phyloP scores from a whole-genome alignment of 257 asterid genomes.

The Thymus quinquecostatus region DNA sequence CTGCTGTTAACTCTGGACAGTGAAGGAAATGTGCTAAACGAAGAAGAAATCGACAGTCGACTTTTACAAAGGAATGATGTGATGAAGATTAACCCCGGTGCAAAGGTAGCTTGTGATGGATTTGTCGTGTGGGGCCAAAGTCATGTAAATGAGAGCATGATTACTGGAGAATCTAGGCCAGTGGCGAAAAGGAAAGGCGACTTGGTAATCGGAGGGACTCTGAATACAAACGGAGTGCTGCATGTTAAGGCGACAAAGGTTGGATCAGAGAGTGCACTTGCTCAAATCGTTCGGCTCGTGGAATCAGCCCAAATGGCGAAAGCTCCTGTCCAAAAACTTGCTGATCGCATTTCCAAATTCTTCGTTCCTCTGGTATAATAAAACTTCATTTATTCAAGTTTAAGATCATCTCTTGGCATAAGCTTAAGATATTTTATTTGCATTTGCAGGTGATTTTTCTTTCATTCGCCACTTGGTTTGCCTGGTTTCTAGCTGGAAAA shows the following conservation, averaged over 20 bases:
- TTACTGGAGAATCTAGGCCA: slow-evolving; percentile 75
- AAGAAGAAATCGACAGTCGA: slow-evolving; percentile 71
- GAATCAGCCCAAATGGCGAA: slow-evolving; percentile 76
- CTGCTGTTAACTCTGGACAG: slow-evolving; percentile 47
- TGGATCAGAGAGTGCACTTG: slow-evolving; percentile 76
- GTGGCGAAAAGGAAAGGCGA: slow-evolving; percentile 64
- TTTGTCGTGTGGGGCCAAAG: slow-evolving; percentile 69
- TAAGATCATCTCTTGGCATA: not conserved
- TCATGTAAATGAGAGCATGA: slow-evolving; percentile 68
- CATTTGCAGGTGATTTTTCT: slow-evolving; percentile 57
- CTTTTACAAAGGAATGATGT: slow-evolving; percentile 66
- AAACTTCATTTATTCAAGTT: slow-evolving; percentile 17
- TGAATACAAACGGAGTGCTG: slow-evolving; percentile 65
- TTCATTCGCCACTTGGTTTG: slow-evolving; percentile 62
- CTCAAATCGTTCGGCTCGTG: slow-evolving; percentile 67
- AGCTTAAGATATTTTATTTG: slow-evolving; percentile 15
- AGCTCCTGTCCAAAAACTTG: slow-evolving; percentile 68
- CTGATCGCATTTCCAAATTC: slow-evolving; percentile 63
- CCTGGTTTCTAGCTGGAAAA: slow-evolving; percentile 75
- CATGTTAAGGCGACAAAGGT: slow-evolving; percentile 65
- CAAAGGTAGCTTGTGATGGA: slow-evolving; percentile 78
- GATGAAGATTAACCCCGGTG: slow-evolving; percentile 70
- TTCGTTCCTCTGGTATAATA: slow-evolving; percentile 58
- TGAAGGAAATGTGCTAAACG: slow-evolving; percentile 52
- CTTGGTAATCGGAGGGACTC: slow-evolving; percentile 72